These are phyloP conservation scores for Blepharisma stoltei DNA, from an alignment of 73 alveolate genomes.

Conservation along the genomic window DNA sequence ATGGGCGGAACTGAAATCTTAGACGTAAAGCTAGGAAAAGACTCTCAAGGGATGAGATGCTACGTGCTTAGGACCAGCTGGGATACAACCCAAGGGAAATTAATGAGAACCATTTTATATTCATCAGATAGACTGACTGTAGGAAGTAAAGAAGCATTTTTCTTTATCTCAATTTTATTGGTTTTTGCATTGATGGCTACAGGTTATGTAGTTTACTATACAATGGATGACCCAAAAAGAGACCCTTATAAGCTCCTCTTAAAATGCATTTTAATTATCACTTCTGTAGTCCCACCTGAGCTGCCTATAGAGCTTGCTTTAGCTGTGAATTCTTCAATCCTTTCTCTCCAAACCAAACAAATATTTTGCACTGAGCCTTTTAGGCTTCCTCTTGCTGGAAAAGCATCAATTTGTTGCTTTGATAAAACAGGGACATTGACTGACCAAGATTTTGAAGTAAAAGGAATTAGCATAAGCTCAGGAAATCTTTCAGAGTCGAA, in stretches of 20 bases:
- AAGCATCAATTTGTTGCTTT: slow-evolving; percentile 88
- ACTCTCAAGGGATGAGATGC: slow-evolving; percentile 69
- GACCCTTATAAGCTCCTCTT: slow-evolving; percentile 83
- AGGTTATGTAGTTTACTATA: slow-evolving; percentile 84
- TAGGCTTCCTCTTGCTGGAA: slow-evolving; percentile 99
- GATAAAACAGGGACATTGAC: slow-evolving; percentile 99
- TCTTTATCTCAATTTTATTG: slow-evolving; percentile 78
- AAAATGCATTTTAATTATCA: slow-evolving; percentile 95
- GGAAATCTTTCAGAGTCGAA: slow-evolving; percentile 30
- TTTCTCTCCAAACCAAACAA: slow-evolving; percentile 80
- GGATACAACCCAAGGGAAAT: slow-evolving; percentile 94
- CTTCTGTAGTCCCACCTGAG: slow-evolving; percentile 99
- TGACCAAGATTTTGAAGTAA: slow-evolving; percentile 85
- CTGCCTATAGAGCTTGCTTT: slow-evolving; percentile 98
- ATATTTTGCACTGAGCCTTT: slow-evolving; percentile 99
- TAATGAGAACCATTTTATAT: slow-evolving; percentile 89
- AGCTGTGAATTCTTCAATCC: slow-evolving; percentile 94
- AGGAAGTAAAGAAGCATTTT: slow-evolving; percentile 89
- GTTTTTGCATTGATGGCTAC: slow-evolving; percentile 87
- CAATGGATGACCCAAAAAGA: slow-evolving; percentile 75
- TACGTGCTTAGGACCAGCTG: slow-evolving; percentile 90
- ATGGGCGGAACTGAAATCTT: slow-evolving; percentile 87
- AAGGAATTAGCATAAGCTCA: slow-evolving; percentile 74
- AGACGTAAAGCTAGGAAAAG: slow-evolving; percentile 55
- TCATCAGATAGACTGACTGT: slow-evolving; percentile 92